Evolutionary conservation across 23 red algal genomes (phyloP).

Genomic region (Gracilaria domingensis): DNA sequence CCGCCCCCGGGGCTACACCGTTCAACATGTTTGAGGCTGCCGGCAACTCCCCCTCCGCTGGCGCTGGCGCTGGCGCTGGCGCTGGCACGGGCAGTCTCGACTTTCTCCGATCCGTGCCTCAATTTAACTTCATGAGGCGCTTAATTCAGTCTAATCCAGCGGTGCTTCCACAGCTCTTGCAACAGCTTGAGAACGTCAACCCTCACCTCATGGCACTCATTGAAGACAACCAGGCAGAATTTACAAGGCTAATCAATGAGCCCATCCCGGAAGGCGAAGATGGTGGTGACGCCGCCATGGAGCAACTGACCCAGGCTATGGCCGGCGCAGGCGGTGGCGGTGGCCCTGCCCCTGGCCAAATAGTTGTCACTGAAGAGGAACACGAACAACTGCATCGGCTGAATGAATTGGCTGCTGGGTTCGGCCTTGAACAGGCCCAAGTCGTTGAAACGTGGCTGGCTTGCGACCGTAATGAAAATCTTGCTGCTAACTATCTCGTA

Average conservation of each 20-base stretch:
- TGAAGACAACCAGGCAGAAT: conserved; percentile 89
- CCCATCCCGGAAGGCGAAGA: conserved; percentile 77
- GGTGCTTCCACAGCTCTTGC: conserved; percentile 82
- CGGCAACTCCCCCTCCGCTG: neutral
- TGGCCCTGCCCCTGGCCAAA: conserved; percentile 46
- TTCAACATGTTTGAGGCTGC: conserved; percentile 88
- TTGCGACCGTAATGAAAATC: conserved; percentile 89
- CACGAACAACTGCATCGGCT: conserved; percentile 86
- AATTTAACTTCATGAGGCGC: conserved; percentile 89
- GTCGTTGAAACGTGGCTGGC: conserved; percentile 94
- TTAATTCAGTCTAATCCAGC: conserved; percentile 90
- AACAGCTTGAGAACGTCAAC: conserved; percentile 82
- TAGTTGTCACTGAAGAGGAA: conserved; percentile 92
- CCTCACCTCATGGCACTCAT: conserved; percentile 85
- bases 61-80: conserved; percentile 25
- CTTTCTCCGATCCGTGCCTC: conserved; percentile 82
- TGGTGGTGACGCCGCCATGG: conserved; percentile 65
- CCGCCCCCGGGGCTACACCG: conserved; percentile 33
- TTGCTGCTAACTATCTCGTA: conserved; percentile 94
- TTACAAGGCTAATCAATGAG: conserved; percentile 92
- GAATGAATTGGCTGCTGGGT: conserved; percentile 71
- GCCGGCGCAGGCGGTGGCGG: conserved; percentile 36
- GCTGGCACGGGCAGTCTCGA: conserved; percentile 67
- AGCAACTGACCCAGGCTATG: conserved; percentile 71
- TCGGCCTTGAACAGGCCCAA: conserved; percentile 77